phyloP scores from a whole-genome alignment of 2,329 filamentous ascomycete species.

The Sarocladium strictum region DNA sequence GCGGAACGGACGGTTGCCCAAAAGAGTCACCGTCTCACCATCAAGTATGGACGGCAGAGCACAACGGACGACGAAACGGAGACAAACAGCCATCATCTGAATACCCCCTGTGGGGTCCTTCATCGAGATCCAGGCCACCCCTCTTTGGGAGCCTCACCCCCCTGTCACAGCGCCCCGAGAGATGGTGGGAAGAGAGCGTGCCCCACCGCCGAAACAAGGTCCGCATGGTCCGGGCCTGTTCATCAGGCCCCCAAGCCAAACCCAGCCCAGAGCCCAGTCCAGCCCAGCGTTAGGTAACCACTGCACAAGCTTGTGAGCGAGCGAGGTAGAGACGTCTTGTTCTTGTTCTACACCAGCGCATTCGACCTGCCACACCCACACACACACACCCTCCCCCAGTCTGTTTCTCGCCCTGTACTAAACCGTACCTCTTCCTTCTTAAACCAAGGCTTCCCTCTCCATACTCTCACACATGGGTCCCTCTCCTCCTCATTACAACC shows the following conservation, averaged over 20 bases:
- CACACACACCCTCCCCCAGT: background rate
- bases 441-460: constrained; percentile 1
- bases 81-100: background rate
- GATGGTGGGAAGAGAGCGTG: constrained; percentile 8
- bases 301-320: too few relatives aligned
- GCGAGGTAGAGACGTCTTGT: too few relatives aligned
- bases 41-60: too few relatives aligned
- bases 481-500: background rate
- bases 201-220: constrained; percentile 9
- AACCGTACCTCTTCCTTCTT: constrained; percentile 4
- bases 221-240: constrained; percentile 9
- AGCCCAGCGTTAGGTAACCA: background rate
- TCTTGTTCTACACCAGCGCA: too few relatives aligned
- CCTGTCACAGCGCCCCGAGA: constrained; percentile 5
- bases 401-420: background rate
- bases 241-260: constrained; percentile 6
- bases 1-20: background rate
- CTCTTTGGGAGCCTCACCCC: background rate
- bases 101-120: background rate
- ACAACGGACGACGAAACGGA: background rate
- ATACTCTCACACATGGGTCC: background rate
- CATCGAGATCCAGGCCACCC: constrained; percentile 3
- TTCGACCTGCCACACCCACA: background rate
- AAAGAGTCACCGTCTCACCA: background rate
- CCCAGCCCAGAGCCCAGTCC: background rate